Conservation (phyloP, 2,329 filamentous ascomycete species). For the Didymosphaeria variabile region DNA sequence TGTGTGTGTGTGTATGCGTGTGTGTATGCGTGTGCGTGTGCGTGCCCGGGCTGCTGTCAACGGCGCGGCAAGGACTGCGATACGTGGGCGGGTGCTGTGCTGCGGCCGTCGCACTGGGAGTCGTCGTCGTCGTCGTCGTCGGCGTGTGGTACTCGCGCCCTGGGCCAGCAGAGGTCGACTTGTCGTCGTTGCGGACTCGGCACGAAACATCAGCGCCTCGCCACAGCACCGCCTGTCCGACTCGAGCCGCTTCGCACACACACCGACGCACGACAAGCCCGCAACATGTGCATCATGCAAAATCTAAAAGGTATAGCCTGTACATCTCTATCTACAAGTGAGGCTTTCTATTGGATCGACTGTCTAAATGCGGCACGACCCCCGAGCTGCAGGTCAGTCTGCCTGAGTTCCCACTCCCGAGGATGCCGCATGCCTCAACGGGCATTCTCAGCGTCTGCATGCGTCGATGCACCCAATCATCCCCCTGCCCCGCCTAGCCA, state of each 20-base stretch:
- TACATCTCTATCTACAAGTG: not conserved
- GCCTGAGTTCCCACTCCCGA: constrained; percentile 16
- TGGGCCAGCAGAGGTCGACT: not conserved
- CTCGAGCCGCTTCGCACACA: too few relatives aligned
- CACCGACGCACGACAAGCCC: not conserved
- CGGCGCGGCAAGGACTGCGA: not conserved
- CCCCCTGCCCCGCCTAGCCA: constrained; percentile 44
- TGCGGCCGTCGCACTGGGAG: not conserved
- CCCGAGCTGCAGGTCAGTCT: constrained; percentile 3
- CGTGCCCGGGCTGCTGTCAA: not conserved
- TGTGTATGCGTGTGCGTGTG: not conserved
- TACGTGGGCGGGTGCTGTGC: not conserved
- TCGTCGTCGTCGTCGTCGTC: not conserved
- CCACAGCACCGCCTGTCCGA: too few relatives aligned
- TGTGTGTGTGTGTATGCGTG: too few relatives aligned
- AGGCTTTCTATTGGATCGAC: not conserved
- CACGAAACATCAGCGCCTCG: too few relatives aligned
- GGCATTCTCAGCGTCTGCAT: constrained; percentile 11
- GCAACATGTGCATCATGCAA: not conserved
- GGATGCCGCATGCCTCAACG: constrained; percentile 16
- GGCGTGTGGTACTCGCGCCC: too few relatives aligned
- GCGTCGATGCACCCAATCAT: constrained; percentile 16
- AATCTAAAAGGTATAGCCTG: not conserved
- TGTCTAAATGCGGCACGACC: not conserved
- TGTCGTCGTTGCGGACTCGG: too few relatives aligned